Evolutionary conservation across 768 basidiomycete species (phyloP), one percentile per base, ranked within the genome.

Genomic region (Podaxis sp.): DNA sequence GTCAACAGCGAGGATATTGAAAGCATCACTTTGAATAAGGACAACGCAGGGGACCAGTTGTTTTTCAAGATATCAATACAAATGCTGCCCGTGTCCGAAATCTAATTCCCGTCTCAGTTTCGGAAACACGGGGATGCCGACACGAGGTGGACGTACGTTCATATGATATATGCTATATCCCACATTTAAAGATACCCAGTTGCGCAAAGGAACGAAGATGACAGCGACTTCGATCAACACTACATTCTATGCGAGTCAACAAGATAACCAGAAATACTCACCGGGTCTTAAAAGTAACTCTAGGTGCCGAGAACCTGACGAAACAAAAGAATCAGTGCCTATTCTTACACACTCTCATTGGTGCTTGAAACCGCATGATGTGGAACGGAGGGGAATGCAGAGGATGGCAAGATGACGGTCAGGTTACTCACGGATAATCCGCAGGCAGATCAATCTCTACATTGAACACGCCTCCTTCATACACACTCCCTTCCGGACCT

Each of bases 11-110:
- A 96, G 0, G 94, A 96, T 3, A 98, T 82, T 27, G 94, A 96
- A 19, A 98, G 85, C 75, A 98, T 88, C 69, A 96, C 91, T 79
- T 98, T 97, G 81, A 92, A 95, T 53, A 98, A 79, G 2, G 94
- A 96, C 22, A 98, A 75, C 2, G 95, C 95, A 6, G 95, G 95
- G 1, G 93, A 95, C 95, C 95, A 98, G 69, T 93, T 91, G 69
- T 87, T 83, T 77, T 98, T 97, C 63, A 98, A 83, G 55, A 96
- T 93, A 75, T 97, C 91, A 66, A 94, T 91, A 70, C 91, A 94
- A 57, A 93, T 88, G 66, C 80, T 82, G 47, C 90, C 91, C 56
- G 83, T 82, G 61, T 91, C 90, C 55, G 87, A 89, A 50, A 92
- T 91, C 80, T 84, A 53, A 24, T 41, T 24, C 15, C 33, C 36